Evolutionary conservation across 192 early-diverging fungal species (phyloP), one percentile per base, ranked within the genome.

Genomic region (Fimicolochytrium jonesii): DNA sequence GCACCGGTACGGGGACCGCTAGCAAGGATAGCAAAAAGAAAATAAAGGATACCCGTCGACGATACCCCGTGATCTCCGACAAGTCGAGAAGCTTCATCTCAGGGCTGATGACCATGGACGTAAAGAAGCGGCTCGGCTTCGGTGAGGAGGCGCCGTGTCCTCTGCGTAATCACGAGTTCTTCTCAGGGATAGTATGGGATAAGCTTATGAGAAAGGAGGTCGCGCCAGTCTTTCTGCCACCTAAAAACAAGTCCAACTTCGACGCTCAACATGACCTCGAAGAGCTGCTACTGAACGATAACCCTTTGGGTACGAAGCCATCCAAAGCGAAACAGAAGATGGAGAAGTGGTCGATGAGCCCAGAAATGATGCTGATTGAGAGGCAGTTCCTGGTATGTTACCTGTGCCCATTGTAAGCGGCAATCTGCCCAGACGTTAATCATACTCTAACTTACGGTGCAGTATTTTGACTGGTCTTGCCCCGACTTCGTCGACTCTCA

Each of bases 261-360:
- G 85, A 89, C 56, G 85, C 83, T 5, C 83, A 81, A 2, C 81
- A 81, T 49, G 87, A 88, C 46, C 61, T 90, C 2, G 86, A 90
- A 47, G 86, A 88, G 59, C 60, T 88, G 11, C 72, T 89, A 32
- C 74, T 88, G 52, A 84, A 90, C 33, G 84, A 86, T 44, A 77
- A 86, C 52, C 84, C 82, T 10, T 65, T 88, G 56, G 60, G 56
- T 31, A 56, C 57, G 55, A 65, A 35, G 57, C n/a, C n/a, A n/a
- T 63, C 6, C 36, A 69, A 45, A 50, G 49, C 67, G 22, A 77
- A 67, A 51, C 42, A 61, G 18, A 64, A 69, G 48, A 64, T 62
- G 37, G 64, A 67, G 22, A 48, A 36, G 11, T 54, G 49, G 11
- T 35, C 56, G 26, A n/a, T 41, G 41, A 49, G 56, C 23, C 63